phyloP scores from a whole-genome alignment of 2,329 filamentous ascomycete genomes.

The Diaporthe helianthi region DNA sequence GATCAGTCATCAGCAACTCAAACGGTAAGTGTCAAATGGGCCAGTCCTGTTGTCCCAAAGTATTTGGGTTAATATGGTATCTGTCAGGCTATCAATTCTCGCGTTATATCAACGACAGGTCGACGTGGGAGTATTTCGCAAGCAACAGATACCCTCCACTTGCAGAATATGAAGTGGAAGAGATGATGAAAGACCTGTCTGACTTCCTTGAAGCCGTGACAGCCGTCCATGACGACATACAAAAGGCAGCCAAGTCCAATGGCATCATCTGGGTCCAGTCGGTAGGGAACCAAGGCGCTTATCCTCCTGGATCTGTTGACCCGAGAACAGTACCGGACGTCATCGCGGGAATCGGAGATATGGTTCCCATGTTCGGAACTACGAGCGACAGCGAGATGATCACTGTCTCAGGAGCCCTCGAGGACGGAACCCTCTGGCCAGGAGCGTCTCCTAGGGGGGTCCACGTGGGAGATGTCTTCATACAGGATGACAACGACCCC shows the following conservation, averaged over 20 bases:
- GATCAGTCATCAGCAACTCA: slow-evolving; percentile 1
- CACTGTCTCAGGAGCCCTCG: not conserved
- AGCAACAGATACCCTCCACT: no score
- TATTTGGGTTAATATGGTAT: not conserved
- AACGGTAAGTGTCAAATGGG: not conserved
- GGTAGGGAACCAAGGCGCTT: not conserved
- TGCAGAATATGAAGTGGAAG: not conserved
- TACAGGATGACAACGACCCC: slow-evolving; percentile 2
- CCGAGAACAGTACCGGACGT: not conserved
- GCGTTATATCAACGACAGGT: slow-evolving; percentile 3
- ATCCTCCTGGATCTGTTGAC: not conserved
- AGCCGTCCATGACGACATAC: not conserved
- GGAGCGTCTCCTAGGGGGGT: slow-evolving; percentile 6
- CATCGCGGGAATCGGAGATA: not conserved
- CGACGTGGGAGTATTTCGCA: not conserved
- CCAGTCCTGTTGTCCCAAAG: no score
- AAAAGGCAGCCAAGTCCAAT: not conserved
- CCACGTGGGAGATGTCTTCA: not conserved
- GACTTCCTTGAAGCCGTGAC: not conserved
- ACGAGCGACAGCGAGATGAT: slow-evolving; percentile 17
- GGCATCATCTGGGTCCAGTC: slow-evolving; percentile 3
- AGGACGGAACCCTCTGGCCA: slow-evolving; percentile 13
- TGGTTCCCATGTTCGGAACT: not conserved
- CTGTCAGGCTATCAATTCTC: not conserved
- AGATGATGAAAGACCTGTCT: not conserved